Base-by-base conservation (phyloP, 1,139 yeast species). In the Pneumocystis sp. region DNA sequence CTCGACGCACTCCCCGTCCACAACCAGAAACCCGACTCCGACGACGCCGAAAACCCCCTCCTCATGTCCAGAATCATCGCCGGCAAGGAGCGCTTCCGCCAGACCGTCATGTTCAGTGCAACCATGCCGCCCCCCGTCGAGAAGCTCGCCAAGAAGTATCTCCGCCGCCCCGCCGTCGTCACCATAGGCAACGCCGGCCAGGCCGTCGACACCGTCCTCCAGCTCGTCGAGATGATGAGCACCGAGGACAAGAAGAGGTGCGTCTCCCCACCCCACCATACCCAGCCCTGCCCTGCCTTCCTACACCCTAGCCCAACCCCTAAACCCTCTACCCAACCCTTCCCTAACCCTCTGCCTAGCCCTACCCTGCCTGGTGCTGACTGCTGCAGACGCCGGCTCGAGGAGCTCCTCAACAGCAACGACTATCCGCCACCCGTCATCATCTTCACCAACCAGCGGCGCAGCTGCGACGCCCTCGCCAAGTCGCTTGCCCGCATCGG, bases 101-200 rank as follows among this genome's bases (percentile, higher is more conserved):
- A 83, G 63, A 88, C 95, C 0, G 80, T 89, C 81, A 87, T 93
- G 96, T 93, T 89, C 75, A 88, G 97, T 0, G 97, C 97, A 0
- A 93, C 98, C 0, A 85, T 93, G 82, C 87, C 96, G 0, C 82
- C 85, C 0, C 80, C 84, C 0, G 85, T 90, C 61, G 89, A 87
- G 71, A 79, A 78, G 63, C 75, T 93, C 64, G 84, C 95, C 0
- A 77, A 78, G 34, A 80, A 80, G 37, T 89, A 87, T 72, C 77
- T 90, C 63, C 72, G 74, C 0, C 76, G 80, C 12, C 95, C 96
- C 0, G 86, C 82, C 0, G 80, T 80, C 63, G 82, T 88, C 2
- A 81, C 82, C 40, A 82, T 90, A 66, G 95, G 95, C 5, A 80
- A 81, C 45, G 80, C 83, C 0, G 77, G 76, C 2, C 83, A 83